phyloP scores from a whole-genome alignment of 495 filamentous ascomycete genomes.

The Trichoderma erinaceum region DNA sequence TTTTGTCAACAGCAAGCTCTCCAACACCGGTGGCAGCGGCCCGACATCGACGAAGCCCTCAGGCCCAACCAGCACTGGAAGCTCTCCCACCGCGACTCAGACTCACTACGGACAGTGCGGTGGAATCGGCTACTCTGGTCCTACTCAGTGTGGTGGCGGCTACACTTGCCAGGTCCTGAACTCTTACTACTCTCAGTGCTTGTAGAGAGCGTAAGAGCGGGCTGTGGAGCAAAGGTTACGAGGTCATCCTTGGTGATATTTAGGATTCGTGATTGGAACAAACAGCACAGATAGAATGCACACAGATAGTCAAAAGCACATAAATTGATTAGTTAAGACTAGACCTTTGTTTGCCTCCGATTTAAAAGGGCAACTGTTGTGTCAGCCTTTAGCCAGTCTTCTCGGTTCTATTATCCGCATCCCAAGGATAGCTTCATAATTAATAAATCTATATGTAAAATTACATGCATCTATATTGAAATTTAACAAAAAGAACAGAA shows the following conservation, averaged over 20 bases:
- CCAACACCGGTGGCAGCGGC: background rate
- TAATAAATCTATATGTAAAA: too few species aligned
- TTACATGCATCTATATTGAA: too few species aligned
- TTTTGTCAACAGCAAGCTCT: conserved; percentile 26
- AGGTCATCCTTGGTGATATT: background rate
- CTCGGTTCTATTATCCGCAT: too few species aligned
- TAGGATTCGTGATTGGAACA: background rate
- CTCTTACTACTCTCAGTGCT: conserved; percentile 9
- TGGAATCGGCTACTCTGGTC: background rate
- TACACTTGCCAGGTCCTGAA: conserved; percentile 2
- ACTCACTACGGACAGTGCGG: conserved; percentile 5
- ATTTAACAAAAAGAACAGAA: too few species aligned
- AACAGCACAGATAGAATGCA: too few species aligned
- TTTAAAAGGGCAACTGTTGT: too few species aligned
- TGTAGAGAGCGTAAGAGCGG: conserved; percentile 3
- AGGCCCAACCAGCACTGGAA: background rate
- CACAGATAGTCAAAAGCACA: too few species aligned
- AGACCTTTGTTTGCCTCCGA: too few species aligned
- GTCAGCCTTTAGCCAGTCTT: too few species aligned
- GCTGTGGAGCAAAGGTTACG: background rate
- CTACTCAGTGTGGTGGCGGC: background rate
- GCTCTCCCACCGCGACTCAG: background rate
- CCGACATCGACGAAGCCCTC: background rate
- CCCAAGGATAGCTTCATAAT: too few species aligned
- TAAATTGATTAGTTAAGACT: too few species aligned